Base-by-base conservation (phyloP, 257 asterid genomes). In the Nicotiana obtusifolia region DNA sequence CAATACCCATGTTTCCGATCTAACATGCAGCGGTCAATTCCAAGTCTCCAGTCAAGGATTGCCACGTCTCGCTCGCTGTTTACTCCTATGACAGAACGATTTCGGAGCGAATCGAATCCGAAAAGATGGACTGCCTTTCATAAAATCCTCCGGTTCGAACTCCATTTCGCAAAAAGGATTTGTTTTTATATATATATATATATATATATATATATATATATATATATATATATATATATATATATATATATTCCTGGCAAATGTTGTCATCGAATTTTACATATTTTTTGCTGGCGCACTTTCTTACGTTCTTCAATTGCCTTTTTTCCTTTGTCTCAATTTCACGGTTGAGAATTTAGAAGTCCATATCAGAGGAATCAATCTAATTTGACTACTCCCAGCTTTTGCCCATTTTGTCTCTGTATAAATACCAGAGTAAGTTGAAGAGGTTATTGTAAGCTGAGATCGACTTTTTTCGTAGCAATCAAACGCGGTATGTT, bases 151-250 rank as follows among this genome's bases (percentile, higher is more conserved):
- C 76, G 77, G 82, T 81, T 57, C 30, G 35, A 44, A 14, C 64
- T 69, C 77, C 26, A 30, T 30, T 24, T 17, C 71, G 80, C 84
- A 2, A 10, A 73, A 65, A 67, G 67, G 30, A 79, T 71, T 52
- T 75, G 84, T 52, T 1, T 60, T 10, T 24, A 47, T 26, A 1
- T 26, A 26, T 26, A 44, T 44, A n/a, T n/a, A n/a, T n/a, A n/a
- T n/a, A n/a, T n/a, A n/a, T n/a, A n/a, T n/a, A n/a, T n/a, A n/a
- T n/a, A n/a, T n/a, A n/a, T n/a, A n/a, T n/a, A n/a, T n/a, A n/a
- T n/a, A n/a, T n/a, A n/a, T n/a, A n/a, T n/a, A n/a, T n/a, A n/a
- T n/a, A n/a, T n/a, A n/a, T n/a, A n/a, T n/a, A n/a, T n/a, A n/a
- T n/a, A n/a, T n/a, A n/a, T 26, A 1, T 26, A 26, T 26, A 44